Percentiles rank a stretch among this genome's conserved stretches.
Evolutionary conservation across 2,329 filamentous ascomycete species (phyloP).

Genomic region (Aspergillus terreus): DNA sequence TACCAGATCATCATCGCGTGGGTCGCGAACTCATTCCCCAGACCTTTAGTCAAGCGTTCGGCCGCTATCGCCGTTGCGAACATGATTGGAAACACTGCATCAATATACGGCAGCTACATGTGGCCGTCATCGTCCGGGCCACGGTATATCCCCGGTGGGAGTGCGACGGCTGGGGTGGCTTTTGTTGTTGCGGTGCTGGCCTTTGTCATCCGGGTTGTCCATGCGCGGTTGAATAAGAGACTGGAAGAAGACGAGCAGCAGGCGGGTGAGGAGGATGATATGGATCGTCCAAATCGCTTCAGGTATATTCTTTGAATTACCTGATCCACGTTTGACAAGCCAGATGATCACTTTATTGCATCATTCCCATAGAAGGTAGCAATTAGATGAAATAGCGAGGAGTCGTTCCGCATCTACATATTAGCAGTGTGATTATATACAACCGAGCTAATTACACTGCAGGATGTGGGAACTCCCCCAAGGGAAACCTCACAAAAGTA

Average conservation of each 20-base stretch:
- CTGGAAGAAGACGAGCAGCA: constrained; percentile 15
- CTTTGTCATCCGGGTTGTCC: constrained; percentile 29
- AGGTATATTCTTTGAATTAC: constrained; percentile 20
- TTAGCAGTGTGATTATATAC: too few relatives aligned
- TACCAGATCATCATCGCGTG: constrained; percentile 45
- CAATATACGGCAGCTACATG: constrained; percentile 41
- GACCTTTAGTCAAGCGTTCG: constrained; percentile 44
- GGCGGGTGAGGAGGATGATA: neutral
- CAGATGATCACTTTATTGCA: too few relatives aligned
- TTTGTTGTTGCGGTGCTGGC: constrained; percentile 33
- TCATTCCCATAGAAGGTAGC: too few relatives aligned
- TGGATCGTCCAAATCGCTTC: constrained; percentile 1
- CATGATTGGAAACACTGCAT: constrained; percentile 37
- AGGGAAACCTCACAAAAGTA: constrained; percentile 40
- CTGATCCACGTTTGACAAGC: too few relatives aligned
- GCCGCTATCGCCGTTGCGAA: constrained; percentile 42
- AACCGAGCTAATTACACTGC: too few relatives aligned
- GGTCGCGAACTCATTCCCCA: constrained; percentile 41
- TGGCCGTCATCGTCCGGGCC: constrained; percentile 34
- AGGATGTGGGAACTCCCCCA: constrained; percentile 27
- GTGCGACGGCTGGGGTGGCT: constrained; percentile 33
- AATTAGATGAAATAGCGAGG: too few relatives aligned
- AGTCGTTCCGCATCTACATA: too few relatives aligned
- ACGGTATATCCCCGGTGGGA: constrained; percentile 35
- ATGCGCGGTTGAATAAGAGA: constrained; percentile 33